Evolutionary conservation across 2,329 filamentous ascomycete genomes (phyloP).

Genomic region (Torrubiellomyces zombiae): DNA sequence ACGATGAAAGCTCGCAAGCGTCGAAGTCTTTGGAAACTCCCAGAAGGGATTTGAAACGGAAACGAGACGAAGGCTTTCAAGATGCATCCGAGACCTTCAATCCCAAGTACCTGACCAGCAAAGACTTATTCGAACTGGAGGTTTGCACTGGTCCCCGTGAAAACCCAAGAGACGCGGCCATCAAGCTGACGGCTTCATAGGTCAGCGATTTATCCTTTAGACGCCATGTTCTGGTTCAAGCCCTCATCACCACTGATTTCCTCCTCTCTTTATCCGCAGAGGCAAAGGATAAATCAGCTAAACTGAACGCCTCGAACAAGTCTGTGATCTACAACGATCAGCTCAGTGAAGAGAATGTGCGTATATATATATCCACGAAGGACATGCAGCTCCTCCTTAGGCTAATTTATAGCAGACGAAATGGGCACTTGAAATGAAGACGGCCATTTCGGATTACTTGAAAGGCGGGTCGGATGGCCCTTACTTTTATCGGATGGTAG

Average conservation of each 20-base stretch:
- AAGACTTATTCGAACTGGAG: constrained; percentile 90
- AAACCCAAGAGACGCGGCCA: neutral
- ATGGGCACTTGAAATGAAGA: constrained; percentile 71
- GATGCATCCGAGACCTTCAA: constrained; percentile 49
- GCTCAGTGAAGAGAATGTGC: constrained; percentile 69
- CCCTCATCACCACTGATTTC: constrained; percentile 87
- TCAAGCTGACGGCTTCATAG: constrained; percentile 20
- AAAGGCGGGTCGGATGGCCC: constrained; percentile 67
- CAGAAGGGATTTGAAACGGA: constrained; percentile 54
- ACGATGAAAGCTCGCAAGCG: constrained; percentile 26
- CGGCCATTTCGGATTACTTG: constrained; percentile 66
- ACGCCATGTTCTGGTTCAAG: constrained; percentile 85
- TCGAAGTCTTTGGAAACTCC: constrained; percentile 44
- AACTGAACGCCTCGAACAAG: constrained; percentile 55
- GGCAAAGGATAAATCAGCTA: constrained; percentile 62
- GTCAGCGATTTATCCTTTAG: constrained; percentile 90
- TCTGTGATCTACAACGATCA: constrained; percentile 71
- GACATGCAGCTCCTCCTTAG: too few species aligned
- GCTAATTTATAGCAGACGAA: constrained; percentile 37
- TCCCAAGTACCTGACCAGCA: constrained; percentile 95
- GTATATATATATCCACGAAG: constrained; percentile 12
- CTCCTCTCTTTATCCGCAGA: constrained; percentile 74
- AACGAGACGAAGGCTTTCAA: constrained; percentile 39
- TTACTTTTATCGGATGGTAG: constrained; percentile 92
- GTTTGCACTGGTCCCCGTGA: constrained; percentile 24